phyloP scores from a whole-genome alignment of 2,329 filamentous ascomycete genomes.

The Scolecobasidium constrictum region DNA sequence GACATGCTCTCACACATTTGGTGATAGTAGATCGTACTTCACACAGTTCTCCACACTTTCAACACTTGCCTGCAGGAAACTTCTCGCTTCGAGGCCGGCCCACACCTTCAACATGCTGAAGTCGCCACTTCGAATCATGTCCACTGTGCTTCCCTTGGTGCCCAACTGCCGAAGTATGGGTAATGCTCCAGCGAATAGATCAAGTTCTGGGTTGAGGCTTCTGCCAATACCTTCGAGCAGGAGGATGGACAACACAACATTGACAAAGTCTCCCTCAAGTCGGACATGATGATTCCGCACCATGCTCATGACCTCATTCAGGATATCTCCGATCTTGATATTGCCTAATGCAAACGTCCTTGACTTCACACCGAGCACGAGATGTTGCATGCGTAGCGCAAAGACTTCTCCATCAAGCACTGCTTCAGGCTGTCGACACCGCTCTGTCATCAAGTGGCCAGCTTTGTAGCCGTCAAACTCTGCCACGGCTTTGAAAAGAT shows the following conservation, averaged over 20 bases:
- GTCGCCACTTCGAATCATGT: slow-evolving; percentile 36
- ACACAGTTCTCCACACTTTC: slow-evolving; percentile 85
- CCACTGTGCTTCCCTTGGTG: slow-evolving; percentile 54
- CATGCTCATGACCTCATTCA: slow-evolving; percentile 85
- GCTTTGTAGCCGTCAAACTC: slow-evolving; percentile 96
- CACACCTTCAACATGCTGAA: slow-evolving; percentile 74
- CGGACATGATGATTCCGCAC: slow-evolving; percentile 86
- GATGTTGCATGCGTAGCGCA: slow-evolving; percentile 91
- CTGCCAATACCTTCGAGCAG: slow-evolving; percentile 90
- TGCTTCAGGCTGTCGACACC: slow-evolving; percentile 82
- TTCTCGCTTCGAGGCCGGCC: slow-evolving; percentile 79
- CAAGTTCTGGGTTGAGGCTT: slow-evolving; percentile 72
- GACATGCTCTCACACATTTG: slow-evolving; percentile 70
- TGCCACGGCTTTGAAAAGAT: slow-evolving; percentile 88
- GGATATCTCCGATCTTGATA: slow-evolving; percentile 90
- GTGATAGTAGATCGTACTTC: slow-evolving; percentile 79
- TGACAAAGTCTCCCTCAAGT: slow-evolving; percentile 94
- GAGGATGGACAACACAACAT: slow-evolving; percentile 91
- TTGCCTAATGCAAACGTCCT: slow-evolving; percentile 84
- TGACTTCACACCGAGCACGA: slow-evolving; percentile 83
- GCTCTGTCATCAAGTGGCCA: slow-evolving; percentile 89
- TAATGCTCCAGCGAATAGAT: slow-evolving; percentile 75
- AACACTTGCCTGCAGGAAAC: slow-evolving; percentile 80
- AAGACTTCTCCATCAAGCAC: slow-evolving; percentile 87
- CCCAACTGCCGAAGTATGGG: slow-evolving; percentile 85